Percentiles rank a stretch among this genome's conserved stretches.
These are phyloP conservation scores for Apiotrichum montevideense DNA, from an alignment of 1,284 basidiomycete species.

Conservation along the genomic window DNA sequence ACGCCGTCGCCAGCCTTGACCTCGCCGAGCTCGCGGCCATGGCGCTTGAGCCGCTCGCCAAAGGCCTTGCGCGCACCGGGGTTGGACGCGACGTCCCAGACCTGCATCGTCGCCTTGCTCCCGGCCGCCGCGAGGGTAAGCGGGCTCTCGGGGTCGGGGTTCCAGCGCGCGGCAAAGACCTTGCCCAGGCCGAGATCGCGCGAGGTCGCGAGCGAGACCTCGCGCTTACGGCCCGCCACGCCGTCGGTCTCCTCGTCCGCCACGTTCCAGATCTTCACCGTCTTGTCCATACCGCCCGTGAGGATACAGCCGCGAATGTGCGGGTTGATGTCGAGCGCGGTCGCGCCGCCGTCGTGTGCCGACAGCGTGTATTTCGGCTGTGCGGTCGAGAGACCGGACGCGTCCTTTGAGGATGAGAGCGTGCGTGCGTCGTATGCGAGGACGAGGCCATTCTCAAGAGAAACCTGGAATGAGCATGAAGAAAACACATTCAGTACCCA, in stretches of 20 bases:
- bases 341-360: slow-evolving; percentile 92
- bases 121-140: slow-evolving; percentile 91
- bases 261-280: slow-evolving; percentile 93
- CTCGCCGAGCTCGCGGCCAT: slow-evolving; percentile 60
- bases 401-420: slow-evolving; percentile 56
- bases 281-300: slow-evolving; percentile 89
- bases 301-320: slow-evolving; percentile 84
- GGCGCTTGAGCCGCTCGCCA: slow-evolving; percentile 61
- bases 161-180: slow-evolving; percentile 84
- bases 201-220: slow-evolving; percentile 79
- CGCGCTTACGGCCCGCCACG: slow-evolving; percentile 55
- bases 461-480: slow-evolving; percentile 55
- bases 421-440: slow-evolving; percentile 86
- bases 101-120: slow-evolving; percentile 81
- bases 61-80: slow-evolving; percentile 72
- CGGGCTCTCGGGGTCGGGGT: slow-evolving; percentile 74
- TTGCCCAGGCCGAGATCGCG: slow-evolving; percentile 94
- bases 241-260: slow-evolving; percentile 57
- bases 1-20: slow-evolving; percentile 57
- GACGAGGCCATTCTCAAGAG: slow-evolving; percentile 85
- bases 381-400: slow-evolving; percentile 21
- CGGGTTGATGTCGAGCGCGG: slow-evolving; percentile 83
- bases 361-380: slow-evolving; percentile 73
- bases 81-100: slow-evolving; percentile 87
- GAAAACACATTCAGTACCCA: slow-evolving; percentile 47